phyloP scores from a whole-genome alignment of 768 basidiomycete species.

The Lanmaoa rubissima region DNA sequence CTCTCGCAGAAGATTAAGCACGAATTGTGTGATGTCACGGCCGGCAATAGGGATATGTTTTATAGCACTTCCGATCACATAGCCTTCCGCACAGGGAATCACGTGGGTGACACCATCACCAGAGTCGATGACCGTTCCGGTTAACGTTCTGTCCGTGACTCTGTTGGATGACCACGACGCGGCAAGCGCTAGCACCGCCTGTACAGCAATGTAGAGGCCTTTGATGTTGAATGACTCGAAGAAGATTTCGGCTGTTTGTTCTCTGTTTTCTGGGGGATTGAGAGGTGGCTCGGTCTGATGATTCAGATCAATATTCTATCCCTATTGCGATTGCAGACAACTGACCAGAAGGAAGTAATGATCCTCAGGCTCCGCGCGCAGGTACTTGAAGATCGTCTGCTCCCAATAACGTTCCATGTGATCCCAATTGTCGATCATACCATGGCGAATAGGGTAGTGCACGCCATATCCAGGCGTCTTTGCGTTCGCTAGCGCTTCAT shows the following conservation, averaged over 20 bases:
- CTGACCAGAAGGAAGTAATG: constrained; percentile 96
- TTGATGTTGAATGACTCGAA: constrained; percentile 99
- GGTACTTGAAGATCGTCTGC: constrained; percentile 99
- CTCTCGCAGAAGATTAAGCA: constrained; percentile 93
- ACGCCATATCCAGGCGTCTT: constrained; percentile 94
- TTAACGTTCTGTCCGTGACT: constrained; percentile 86
- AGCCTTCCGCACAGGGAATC: constrained; percentile 94
- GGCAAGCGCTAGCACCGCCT: constrained; percentile 96
- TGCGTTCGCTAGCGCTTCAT: constrained; percentile 93
- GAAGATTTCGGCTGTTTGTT: constrained; percentile 99
- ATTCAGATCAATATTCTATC: not conserved
- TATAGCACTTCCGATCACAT: constrained; percentile 98
- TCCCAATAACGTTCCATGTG: constrained; percentile 99
- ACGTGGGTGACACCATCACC: constrained; percentile 99
- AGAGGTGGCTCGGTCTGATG: constrained; percentile 96
- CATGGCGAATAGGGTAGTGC: constrained; percentile 95
- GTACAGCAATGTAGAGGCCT: constrained; percentile 97
- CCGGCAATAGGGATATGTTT: constrained; percentile 99
- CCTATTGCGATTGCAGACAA: constrained; percentile 4
- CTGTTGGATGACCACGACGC: constrained; percentile 95
- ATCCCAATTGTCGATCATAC: constrained; percentile 98
- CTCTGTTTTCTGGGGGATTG: constrained; percentile 97
- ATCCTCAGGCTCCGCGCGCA: constrained; percentile 97
- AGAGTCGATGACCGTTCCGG: constrained; percentile 97
- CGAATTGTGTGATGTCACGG: constrained; percentile 95